phyloP scores from a whole-genome alignment of 2,329 filamentous ascomycete genomes.

The Arthrobotrys megalospora region DNA sequence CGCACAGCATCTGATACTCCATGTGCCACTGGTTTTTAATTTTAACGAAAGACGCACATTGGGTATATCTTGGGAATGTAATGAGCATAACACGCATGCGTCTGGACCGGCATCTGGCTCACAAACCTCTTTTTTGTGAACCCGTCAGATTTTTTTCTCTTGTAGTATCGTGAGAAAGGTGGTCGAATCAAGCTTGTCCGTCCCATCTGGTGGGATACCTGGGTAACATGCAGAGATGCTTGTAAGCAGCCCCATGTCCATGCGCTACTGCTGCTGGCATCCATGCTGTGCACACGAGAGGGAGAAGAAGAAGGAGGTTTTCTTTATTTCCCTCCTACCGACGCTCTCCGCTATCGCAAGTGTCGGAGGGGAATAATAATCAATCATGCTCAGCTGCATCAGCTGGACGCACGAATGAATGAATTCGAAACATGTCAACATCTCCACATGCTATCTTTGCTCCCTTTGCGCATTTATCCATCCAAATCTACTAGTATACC shows the following conservation, averaged over 20 bases:
- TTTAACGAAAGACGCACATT: not conserved
- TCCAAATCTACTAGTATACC: not conserved
- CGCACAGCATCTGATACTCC: slow-evolving; percentile 19
- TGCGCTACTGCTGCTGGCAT: slow-evolving; percentile 44
- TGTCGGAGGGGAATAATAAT: slow-evolving; percentile 14
- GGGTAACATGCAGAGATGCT: slow-evolving; percentile 37
- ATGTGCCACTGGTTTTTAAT: slow-evolving; percentile 6
- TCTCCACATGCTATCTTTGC: not conserved
- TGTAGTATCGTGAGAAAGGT: slow-evolving; percentile 7
- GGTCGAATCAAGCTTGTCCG: slow-evolving; percentile 27
- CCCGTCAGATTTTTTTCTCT: not conserved
- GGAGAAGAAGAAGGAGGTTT: slow-evolving; percentile 23
- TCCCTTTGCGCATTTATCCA: not conserved
- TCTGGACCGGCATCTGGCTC: not conserved
- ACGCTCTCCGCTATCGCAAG: slow-evolving; percentile 43
- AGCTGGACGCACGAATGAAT: slow-evolving; percentile 20
- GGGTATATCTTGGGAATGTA: not conserved
- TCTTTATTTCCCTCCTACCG: slow-evolving; percentile 26
- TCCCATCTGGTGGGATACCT: slow-evolving; percentile 48
- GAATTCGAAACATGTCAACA: slow-evolving; percentile 13
- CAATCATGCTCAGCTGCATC: slow-evolving; percentile 1
- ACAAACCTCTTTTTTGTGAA: slow-evolving; percentile 10
- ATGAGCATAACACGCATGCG: slow-evolving; percentile 25
- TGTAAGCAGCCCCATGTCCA: slow-evolving; percentile 34
- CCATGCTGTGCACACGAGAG: slow-evolving; percentile 47